phyloP scores from a whole-genome alignment of 2,329 filamentous ascomycete genomes.

The Periconia sp. region DNA sequence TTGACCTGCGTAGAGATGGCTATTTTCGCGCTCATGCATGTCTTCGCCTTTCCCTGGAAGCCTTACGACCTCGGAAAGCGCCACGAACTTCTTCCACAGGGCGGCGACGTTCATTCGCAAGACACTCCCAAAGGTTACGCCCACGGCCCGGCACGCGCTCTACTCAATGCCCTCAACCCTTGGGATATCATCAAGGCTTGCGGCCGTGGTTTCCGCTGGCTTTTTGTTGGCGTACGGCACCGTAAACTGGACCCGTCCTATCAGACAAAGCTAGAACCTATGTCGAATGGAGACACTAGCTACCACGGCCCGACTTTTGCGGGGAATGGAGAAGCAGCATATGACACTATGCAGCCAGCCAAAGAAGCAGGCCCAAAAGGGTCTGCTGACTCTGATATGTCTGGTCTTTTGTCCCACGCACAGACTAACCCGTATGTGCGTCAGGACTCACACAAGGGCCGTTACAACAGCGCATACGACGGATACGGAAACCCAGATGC shows the following conservation, averaged over 20 bases:
- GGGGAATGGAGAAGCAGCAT: slow-evolving; percentile 26
- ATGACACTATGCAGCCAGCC: slow-evolving; percentile 11
- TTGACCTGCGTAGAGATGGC: slow-evolving; percentile 87
- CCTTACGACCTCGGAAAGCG: slow-evolving; percentile 62
- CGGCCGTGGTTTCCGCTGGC: slow-evolving; percentile 78
- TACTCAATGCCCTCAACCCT: slow-evolving; percentile 76
- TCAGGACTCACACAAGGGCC: slow-evolving; percentile 15
- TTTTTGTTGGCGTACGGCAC: slow-evolving; percentile 73
- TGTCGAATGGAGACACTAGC: slow-evolving; percentile 16
- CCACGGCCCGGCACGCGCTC: slow-evolving; percentile 69
- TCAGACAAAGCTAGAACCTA: slow-evolving; percentile 24
- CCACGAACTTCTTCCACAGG: slow-evolving; percentile 27
- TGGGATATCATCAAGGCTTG: slow-evolving; percentile 85
- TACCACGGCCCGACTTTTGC: slow-evolving; percentile 32
- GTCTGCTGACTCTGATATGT: slow-evolving; percentile 33
- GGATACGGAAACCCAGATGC: slow-evolving; percentile 23
- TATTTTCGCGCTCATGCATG: slow-evolving; percentile 75
- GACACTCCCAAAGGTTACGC: slow-evolving; percentile 53
- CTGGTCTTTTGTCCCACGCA: slow-evolving; percentile 27
- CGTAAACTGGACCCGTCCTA: slow-evolving; percentile 56
- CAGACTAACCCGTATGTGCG: slow-evolving; percentile 31
- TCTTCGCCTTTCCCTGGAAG: slow-evolving; percentile 81
- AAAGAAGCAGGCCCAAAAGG: slow-evolving; percentile 21
- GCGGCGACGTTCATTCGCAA: slow-evolving; percentile 10
- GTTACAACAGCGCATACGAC: slow-evolving; percentile 12